These are phyloP conservation scores for Backusella luteola DNA, from an alignment of 192 early-diverging fungal species.

Conservation along the genomic window DNA sequence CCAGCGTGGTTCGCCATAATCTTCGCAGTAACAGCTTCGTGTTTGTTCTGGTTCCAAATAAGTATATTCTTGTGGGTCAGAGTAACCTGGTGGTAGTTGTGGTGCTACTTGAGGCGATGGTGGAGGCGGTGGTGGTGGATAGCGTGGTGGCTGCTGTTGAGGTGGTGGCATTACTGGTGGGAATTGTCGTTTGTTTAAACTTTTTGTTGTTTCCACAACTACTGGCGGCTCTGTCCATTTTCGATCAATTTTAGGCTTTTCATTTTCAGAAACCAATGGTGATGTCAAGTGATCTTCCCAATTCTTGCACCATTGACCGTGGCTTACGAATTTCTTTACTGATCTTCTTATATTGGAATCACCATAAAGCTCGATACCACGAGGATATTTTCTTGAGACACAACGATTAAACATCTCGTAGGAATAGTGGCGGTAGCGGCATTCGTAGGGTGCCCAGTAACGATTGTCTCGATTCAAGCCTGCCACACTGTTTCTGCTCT, in stretches of 20 bases:
- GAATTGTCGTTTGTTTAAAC: slow-evolving; percentile 3
- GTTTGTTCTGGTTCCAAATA: slow-evolving; percentile 4
- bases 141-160: neutral
- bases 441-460: slow-evolving; percentile 50
- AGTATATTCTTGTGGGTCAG: neutral
- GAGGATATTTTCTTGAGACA: slow-evolving; percentile 30
- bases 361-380: slow-evolving; percentile 42
- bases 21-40: slow-evolving; percentile 44
- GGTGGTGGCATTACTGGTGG: neutral
- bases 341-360: slow-evolving; percentile 49
- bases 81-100: neutral
- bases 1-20: slow-evolving; percentile 37
- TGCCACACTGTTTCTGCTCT: slow-evolving; percentile 11
- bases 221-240: neutral
- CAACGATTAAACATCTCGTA: slow-evolving; percentile 42
- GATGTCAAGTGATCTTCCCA: neutral
- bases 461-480: slow-evolving; percentile 32
- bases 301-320: slow-evolving; percentile 42
- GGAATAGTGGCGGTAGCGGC: slow-evolving; percentile 36
- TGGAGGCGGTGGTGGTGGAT: neutral
- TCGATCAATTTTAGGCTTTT: neutral
- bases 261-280: neutral
- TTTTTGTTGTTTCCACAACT: neutral
- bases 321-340: slow-evolving; percentile 46
- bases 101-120: neutral